phyloP scores from a whole-genome alignment of 2,329 filamentous ascomycete species.

The Chalaropsis ovoidea region DNA sequence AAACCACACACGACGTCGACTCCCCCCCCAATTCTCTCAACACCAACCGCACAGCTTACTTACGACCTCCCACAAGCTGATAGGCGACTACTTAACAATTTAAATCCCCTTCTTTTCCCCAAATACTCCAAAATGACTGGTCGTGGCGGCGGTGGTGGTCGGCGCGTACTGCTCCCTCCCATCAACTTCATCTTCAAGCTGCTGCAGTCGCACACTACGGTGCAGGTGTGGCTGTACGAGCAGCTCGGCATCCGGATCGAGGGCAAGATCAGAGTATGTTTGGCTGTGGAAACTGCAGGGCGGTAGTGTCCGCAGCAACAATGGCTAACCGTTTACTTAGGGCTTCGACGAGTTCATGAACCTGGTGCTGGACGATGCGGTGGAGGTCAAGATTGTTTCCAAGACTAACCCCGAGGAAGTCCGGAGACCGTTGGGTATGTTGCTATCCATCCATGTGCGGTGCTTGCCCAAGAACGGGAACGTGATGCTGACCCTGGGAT shows the following conservation, averaged over 20 bases:
- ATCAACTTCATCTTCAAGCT: slow-evolving; percentile 61
- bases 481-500: slow-evolving; percentile 28
- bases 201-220: slow-evolving; percentile 66
- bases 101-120: background rate
- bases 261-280: slow-evolving; percentile 79
- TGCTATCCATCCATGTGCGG: background rate
- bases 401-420: slow-evolving; percentile 69
- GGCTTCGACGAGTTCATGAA: slow-evolving; percentile 99
- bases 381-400: slow-evolving; percentile 78
- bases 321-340: slow-evolving; percentile 39
- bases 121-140: slow-evolving; percentile 43
- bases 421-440: slow-evolving; percentile 65
- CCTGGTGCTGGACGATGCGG: slow-evolving; percentile 86
- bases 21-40: background rate
- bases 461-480: background rate
- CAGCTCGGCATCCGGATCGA: slow-evolving; percentile 90
- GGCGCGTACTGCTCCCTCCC: slow-evolving; percentile 49
- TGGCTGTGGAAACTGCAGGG: slow-evolving; percentile 49
- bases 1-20: background rate
- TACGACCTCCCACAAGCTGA: background rate
- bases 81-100: background rate
- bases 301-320: slow-evolving; percentile 36
- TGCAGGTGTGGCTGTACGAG: slow-evolving; percentile 95
- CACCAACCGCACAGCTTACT: background rate
- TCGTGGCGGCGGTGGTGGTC: slow-evolving; percentile 48